Evolutionary conservation across 441 rosid species (phyloP).

Genomic region (Biscutella laevigata): DNA sequence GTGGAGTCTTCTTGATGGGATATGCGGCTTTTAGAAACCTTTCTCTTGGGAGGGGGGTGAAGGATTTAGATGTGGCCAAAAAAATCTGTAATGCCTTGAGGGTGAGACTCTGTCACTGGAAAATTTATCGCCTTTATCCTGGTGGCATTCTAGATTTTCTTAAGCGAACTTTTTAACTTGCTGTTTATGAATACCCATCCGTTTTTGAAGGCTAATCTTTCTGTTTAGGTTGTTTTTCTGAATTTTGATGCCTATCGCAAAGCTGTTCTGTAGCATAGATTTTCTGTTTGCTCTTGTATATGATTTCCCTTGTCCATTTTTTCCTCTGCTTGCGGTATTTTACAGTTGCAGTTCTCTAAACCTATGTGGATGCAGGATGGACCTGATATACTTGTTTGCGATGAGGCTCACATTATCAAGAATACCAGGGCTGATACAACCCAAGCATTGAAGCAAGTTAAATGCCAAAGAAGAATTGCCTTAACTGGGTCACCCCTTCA

Average conservation of each 20-base stretch:
- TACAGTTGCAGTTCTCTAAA: conserved; percentile 8
- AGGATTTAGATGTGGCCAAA: conserved; percentile 63
- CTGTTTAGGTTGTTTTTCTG: not conserved
- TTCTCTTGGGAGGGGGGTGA: conserved; percentile 80
- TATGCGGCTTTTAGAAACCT: conserved; percentile 87
- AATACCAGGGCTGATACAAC: conserved; percentile 97
- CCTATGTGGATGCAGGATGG: conserved; percentile 60
- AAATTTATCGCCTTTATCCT: not conserved
- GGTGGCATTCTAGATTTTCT: not conserved
- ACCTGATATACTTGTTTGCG: conserved; percentile 99
- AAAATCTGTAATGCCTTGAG: conserved; percentile 75
- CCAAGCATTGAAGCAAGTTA: conserved; percentile 89
- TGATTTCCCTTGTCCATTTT: not conserved
- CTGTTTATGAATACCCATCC: not conserved
- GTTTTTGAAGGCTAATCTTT: not conserved
- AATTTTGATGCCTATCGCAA: not conserved
- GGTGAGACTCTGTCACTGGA: conserved; percentile 34
- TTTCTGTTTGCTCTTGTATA: not conserved
- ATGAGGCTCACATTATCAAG: conserved; percentile 97
- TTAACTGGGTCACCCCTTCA: conserved; percentile 99
- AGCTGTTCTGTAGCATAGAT: conserved; percentile 1
- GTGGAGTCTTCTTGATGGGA: conserved; percentile 90
- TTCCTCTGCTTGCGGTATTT: not conserved
- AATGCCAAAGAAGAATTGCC: conserved; percentile 98
- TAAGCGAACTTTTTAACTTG: not conserved